Percentiles rank a stretch among this genome's conserved stretches.
phyloP scores from a whole-genome alignment of 2,329 filamentous ascomycete species.

The Exophiala lecanii-corni region DNA sequence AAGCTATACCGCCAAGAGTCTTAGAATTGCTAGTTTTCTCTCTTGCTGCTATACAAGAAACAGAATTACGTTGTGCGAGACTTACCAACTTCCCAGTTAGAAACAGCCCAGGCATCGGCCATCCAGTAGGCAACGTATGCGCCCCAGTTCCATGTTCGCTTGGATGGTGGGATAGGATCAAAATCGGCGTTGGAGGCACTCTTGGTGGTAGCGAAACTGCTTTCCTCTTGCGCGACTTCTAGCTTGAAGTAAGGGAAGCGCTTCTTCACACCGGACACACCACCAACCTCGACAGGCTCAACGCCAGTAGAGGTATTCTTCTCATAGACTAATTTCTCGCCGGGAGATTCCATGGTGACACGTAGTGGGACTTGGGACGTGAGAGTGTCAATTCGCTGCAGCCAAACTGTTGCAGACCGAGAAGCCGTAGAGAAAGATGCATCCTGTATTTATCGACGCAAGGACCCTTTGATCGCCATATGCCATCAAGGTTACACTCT shows the following conservation, averaged over 20 bases:
- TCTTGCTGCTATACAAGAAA: too few species aligned
- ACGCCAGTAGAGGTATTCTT: conserved; percentile 12
- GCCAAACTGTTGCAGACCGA: too few species aligned
- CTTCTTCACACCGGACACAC: conserved; percentile 9
- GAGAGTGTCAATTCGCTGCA: conserved; percentile 16
- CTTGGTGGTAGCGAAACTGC: conserved; percentile 21
- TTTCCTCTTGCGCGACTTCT: conserved; percentile 22
- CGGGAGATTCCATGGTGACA: conserved; percentile 15
- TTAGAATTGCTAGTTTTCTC: conserved; percentile 11
- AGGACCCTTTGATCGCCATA: too few species aligned
- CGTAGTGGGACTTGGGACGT: background rate
- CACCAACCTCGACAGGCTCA: conserved; percentile 15
- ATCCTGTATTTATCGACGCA: too few species aligned
- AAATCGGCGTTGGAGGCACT: conserved; percentile 24
- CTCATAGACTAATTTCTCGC: conserved; percentile 11
- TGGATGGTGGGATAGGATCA: conserved; percentile 34
- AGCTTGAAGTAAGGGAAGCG: conserved; percentile 17
- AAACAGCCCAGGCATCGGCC: conserved; percentile 30
- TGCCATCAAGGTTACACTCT: too few species aligned
- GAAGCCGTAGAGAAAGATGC: too few species aligned
- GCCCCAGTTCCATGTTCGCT: conserved; percentile 39
- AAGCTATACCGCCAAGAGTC: conserved; percentile 18
- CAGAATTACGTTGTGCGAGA: background rate
- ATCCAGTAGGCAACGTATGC: conserved; percentile 45
- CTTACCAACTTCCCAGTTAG: conserved; percentile 24